A percentile compares a stretch with the other conserved stretches of the same genome.
Evolutionary conservation across 2,329 filamentous ascomycete genomes (phyloP).

Genomic region (Dactylella cylindrospora): DNA sequence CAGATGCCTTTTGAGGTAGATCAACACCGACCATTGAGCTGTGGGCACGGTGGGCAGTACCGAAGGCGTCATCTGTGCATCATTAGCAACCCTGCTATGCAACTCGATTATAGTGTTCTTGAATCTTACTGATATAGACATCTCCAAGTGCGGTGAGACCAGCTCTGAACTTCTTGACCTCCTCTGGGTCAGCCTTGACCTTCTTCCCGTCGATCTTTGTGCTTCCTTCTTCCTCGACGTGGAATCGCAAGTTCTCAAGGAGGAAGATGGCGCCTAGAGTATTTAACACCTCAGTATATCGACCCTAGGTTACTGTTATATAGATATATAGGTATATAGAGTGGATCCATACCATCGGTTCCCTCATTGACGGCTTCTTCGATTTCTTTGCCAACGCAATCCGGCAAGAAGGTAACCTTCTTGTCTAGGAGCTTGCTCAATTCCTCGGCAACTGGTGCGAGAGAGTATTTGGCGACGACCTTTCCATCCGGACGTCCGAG

Average conservation of each 20-base stretch:
- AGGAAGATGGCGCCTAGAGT: slow-evolving; percentile 71
- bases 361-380: slow-evolving; percentile 87
- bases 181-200: slow-evolving; percentile 91
- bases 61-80: slow-evolving; percentile 84
- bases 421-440: slow-evolving; percentile 86
- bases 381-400: slow-evolving; percentile 85
- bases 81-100: not conserved
- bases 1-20: slow-evolving; percentile 92
- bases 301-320: not conserved
- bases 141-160: slow-evolving; percentile 91
- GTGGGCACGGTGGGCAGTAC: slow-evolving; percentile 96
- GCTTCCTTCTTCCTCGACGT: slow-evolving; percentile 96
- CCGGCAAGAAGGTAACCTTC: slow-evolving; percentile 82
- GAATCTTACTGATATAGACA: slow-evolving; percentile 84
- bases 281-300: slow-evolving; percentile 3
- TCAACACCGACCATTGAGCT: slow-evolving; percentile 98
- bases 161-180: slow-evolving; percentile 92
- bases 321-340: not conserved
- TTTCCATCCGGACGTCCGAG: slow-evolving; percentile 93
- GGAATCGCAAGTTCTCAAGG: slow-evolving; percentile 97
- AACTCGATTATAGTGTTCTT: not conserved
- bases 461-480: slow-evolving; percentile 86
- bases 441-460: slow-evolving; percentile 86
- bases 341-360: slow-evolving; percentile 57
- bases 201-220: slow-evolving; percentile 93